Evolutionary conservation across 1,284 basidiomycete species (phyloP).

Genomic region (Malassezia arunalokei): DNA sequence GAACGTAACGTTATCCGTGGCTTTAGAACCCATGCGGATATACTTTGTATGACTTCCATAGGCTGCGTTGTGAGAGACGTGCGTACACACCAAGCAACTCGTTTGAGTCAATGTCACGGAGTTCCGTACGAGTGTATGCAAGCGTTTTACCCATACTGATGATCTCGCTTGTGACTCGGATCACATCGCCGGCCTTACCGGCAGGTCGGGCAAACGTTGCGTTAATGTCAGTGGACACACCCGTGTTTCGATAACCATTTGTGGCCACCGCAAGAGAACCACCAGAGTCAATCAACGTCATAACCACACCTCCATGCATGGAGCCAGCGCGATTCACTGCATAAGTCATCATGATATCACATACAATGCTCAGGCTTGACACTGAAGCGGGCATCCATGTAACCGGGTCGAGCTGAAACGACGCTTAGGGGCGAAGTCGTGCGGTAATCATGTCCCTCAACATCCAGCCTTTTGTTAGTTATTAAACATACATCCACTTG

Average conservation of each 20-base stretch:
- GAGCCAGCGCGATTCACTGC: constrained; percentile 41
- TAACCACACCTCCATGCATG: constrained; percentile 71
- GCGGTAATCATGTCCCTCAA: constrained; percentile 30
- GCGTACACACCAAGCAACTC: constrained; percentile 19
- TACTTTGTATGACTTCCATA: constrained; percentile 64
- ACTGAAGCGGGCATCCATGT: constrained; percentile 19
- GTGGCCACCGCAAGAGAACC: constrained; percentile 70
- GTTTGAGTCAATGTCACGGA: constrained; percentile 27
- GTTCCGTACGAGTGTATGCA: constrained; percentile 37
- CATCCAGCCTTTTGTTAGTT: constrained; percentile 9
- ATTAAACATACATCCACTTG: constrained; percentile 10
- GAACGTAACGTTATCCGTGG: constrained; percentile 68
- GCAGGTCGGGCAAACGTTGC: constrained; percentile 67
- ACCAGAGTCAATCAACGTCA: constrained; percentile 71
- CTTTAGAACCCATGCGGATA: constrained; percentile 60
- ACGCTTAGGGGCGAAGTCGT: constrained; percentile 28
- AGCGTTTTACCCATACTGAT: constrained; percentile 34
- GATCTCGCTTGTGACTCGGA: constrained; percentile 22
- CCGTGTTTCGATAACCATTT: constrained; percentile 68
- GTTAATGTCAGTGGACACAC: constrained; percentile 74
- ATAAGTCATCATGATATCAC: not conserved
- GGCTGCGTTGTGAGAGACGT: constrained; percentile 6
- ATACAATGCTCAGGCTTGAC: constrained; percentile 25
- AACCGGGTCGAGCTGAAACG: constrained; percentile 25
- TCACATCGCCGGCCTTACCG: constrained; percentile 47